A percentile compares a stretch with the other conserved stretches of the same genome.
These are phyloP conservation scores for Paraurostyla sp. DNA, from an alignment of 73 alveolate species.

Conservation along the genomic window DNA sequence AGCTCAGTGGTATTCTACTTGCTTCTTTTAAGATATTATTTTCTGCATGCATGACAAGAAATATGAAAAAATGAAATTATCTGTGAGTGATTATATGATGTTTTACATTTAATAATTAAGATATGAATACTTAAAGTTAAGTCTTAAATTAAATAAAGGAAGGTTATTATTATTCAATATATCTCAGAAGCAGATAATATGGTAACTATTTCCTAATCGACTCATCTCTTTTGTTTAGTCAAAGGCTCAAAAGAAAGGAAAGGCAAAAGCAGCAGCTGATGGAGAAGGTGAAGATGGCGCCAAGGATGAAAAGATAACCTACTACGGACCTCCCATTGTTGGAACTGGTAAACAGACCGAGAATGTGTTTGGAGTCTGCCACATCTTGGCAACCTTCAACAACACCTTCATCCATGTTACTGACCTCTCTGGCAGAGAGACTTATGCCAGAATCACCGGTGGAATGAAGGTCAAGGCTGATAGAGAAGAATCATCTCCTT, in stretches of 20 bases:
- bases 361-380: constrained; percentile 95
- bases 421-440: constrained; percentile 99
- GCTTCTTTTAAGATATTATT: constrained; percentile 45
- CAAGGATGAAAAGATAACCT: constrained; percentile 78
- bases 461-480: constrained; percentile 99
- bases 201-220: constrained; percentile 39
- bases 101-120: not conserved
- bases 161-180: constrained; percentile 52
- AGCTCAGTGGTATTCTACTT: not conserved
- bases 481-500: constrained; percentile 99
- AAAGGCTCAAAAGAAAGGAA: constrained; percentile 68
- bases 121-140: not conserved
- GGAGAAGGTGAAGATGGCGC: constrained; percentile 81
- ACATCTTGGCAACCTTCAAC: constrained; percentile 98
- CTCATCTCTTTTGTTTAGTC: constrained; percentile 42
- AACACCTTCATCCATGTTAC: constrained; percentile 99
- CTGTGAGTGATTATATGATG: too few species aligned
- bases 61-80: too few species aligned
- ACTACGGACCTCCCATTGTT: constrained; percentile 86
- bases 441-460: constrained; percentile 98
- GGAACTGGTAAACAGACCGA: constrained; percentile 73
- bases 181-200: constrained; percentile 56
- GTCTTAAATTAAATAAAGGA: constrained; percentile 6
- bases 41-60: not conserved
- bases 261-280: constrained; percentile 67